phyloP scores from a whole-genome alignment of 768 basidiomycete genomes.

The Fibroporia radiculosa region DNA sequence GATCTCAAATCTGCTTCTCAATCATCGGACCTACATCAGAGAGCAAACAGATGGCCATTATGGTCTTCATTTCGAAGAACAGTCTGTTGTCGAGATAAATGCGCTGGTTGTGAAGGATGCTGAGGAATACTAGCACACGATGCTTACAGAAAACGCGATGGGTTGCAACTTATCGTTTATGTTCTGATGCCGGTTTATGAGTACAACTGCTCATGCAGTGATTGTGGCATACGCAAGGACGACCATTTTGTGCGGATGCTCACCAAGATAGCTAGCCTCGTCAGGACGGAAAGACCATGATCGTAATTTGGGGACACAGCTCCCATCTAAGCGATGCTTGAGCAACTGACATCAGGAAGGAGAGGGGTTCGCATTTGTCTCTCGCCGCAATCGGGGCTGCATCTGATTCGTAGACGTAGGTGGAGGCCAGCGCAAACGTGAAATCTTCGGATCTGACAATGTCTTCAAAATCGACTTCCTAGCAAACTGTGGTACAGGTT shows the following conservation, averaged over 20 bases:
- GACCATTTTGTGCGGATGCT: constrained; percentile 18
- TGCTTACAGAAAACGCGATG: constrained; percentile 19
- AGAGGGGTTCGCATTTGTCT: constrained; percentile 8
- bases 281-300: constrained; percentile 12
- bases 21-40: constrained; percentile 16
- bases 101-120: constrained; percentile 22
- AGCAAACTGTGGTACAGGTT: constrained; percentile 20
- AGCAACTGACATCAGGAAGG: constrained; percentile 21
- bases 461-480: constrained; percentile 23
- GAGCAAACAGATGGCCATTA: constrained; percentile 8
- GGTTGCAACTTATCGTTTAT: constrained; percentile 22
- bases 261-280: constrained; percentile 10
- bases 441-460: constrained; percentile 19
- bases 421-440: constrained; percentile 22
- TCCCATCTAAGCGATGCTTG: constrained; percentile 25
- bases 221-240: constrained; percentile 13
- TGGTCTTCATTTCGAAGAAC: constrained; percentile 18
- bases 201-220: background rate
- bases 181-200: background rate
- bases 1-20: constrained; percentile 16
- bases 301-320: constrained; percentile 26
- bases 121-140: constrained; percentile 24
- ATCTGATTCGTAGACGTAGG: constrained; percentile 16
- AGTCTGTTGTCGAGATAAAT: constrained; percentile 24
- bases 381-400: background rate